Evolutionary conservation across 768 basidiomycete species (phyloP).

Genomic region (Naganishia antarctica): DNA sequence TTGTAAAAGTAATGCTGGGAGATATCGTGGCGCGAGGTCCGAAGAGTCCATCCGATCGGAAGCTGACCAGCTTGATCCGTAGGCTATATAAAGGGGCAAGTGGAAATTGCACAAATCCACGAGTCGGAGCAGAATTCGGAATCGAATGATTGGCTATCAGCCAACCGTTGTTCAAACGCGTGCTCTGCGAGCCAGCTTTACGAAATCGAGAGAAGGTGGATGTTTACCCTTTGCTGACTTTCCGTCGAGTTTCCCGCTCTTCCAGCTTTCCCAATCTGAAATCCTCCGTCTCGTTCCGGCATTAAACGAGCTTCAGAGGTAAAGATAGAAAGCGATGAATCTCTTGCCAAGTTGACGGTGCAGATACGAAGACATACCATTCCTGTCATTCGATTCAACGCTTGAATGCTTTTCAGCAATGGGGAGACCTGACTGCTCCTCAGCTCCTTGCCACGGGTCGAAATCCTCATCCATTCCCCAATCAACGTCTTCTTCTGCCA

Average conservation of each 20-base stretch:
- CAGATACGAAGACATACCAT: not conserved
- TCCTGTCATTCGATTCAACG: not conserved
- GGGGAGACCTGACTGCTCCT: constrained; percentile 4
- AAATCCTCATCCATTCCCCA: constrained; percentile 38
- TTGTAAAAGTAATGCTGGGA: constrained; percentile 14
- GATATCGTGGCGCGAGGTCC: constrained; percentile 7
- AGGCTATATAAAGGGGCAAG: not conserved
- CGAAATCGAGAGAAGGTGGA: constrained; percentile 15
- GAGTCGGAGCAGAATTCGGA: not conserved
- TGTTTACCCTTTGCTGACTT: constrained; percentile 22
- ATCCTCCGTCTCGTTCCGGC: not conserved
- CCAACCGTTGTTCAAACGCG: not conserved
- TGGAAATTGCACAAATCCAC: not conserved
- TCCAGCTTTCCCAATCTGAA: not conserved
- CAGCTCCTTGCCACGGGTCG: constrained; percentile 32
- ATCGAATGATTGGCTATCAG: constrained; percentile 21
- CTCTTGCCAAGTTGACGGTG: no score
- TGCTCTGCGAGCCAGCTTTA: not conserved
- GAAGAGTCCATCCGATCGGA: constrained; percentile 18
- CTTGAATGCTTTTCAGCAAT: not conserved
- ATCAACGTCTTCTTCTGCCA: constrained; percentile 36
- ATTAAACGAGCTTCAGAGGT: not conserved
- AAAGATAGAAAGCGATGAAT: no score
- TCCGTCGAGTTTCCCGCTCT: not conserved
- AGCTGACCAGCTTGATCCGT: not conserved